Evolutionary conservation across 805 yeast species (phyloP).

Genomic region (Lipomyces yamanashiensis): DNA sequence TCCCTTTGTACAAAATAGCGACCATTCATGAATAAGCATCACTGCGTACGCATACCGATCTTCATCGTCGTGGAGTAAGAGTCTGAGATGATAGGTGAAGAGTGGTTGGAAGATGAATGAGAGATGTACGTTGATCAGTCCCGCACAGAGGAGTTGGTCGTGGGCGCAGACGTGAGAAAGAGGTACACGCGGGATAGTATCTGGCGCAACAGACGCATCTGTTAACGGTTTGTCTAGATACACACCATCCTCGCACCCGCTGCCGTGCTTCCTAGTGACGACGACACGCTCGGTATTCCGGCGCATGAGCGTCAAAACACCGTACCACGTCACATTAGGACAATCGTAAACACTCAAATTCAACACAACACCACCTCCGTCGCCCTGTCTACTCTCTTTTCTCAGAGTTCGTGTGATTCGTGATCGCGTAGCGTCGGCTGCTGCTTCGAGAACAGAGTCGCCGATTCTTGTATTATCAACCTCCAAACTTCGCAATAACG

Average conservation of each 20-base stretch:
- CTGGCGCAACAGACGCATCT: background rate
- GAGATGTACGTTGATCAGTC: slow-evolving; percentile 4
- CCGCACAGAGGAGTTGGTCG: slow-evolving; percentile 6
- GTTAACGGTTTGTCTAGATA: background rate
- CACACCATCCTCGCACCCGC: too few species aligned
- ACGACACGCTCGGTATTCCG: slow-evolving; percentile 24
- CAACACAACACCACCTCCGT: slow-evolving; percentile 14
- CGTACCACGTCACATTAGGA: slow-evolving; percentile 30
- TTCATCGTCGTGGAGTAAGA: background rate
- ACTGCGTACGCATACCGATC: background rate
- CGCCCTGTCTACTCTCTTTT: background rate
- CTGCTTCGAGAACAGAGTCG: slow-evolving; percentile 25
- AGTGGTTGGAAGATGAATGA: background rate
- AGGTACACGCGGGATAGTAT: background rate
- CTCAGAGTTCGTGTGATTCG: slow-evolving; percentile 7
- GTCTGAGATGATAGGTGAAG: background rate
- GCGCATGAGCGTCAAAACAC: slow-evolving; percentile 21
- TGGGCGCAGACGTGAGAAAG: background rate
- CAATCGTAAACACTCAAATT: slow-evolving; percentile 29
- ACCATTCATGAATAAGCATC: background rate
- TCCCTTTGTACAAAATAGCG: background rate
- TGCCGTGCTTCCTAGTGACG: background rate
- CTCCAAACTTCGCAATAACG: slow-evolving; percentile 22
- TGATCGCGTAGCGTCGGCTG: slow-evolving; percentile 13
- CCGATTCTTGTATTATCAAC: slow-evolving; percentile 28